Evolutionary conservation across 192 early-diverging fungal species (phyloP).

Genomic region (Entophlyctis helioformis): DNA sequence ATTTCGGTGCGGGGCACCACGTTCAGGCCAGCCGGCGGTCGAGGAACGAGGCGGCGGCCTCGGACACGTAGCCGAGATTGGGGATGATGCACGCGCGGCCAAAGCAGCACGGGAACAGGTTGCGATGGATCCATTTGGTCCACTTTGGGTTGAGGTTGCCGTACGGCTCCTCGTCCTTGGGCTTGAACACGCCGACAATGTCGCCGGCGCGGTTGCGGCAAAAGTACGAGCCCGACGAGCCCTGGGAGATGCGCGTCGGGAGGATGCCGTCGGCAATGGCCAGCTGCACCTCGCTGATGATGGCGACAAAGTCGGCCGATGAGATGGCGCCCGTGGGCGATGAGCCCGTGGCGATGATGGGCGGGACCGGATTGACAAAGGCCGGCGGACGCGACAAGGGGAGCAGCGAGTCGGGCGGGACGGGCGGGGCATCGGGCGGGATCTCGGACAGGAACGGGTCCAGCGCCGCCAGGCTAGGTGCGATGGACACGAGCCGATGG

Average conservation of each 20-base stretch:
- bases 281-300: conserved; percentile 23
- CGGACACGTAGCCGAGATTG: conserved; percentile 79
- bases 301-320: conserved; percentile 15
- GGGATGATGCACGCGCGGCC: conserved; percentile 78
- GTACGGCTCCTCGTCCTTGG: conserved; percentile 53
- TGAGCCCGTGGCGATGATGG: no score
- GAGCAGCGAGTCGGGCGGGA: no score
- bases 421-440: no score
- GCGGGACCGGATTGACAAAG: conserved; percentile 3
- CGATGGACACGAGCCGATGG: no score
- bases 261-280: conserved; percentile 36
- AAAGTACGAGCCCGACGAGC: conserved; percentile 88
- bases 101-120: conserved; percentile 81
- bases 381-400: no score
- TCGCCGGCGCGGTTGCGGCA: conserved; percentile 59
- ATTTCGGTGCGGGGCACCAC: conserved; percentile 80
- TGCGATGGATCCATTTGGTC: conserved; percentile 85
- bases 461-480: no score
- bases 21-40: conserved; percentile 60
- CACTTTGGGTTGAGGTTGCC: conserved; percentile 75
- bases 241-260: conserved; percentile 39
- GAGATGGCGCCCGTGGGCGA: no score
- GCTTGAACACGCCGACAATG: conserved; percentile 86
- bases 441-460: no score
- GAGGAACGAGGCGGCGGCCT: conserved; percentile 73